Percentiles rank a stretch among this genome's conserved stretches.
These are phyloP conservation scores for Paradendryphiella salina DNA, from an alignment of 2,329 filamentous ascomycete genomes.

Conservation along the genomic window DNA sequence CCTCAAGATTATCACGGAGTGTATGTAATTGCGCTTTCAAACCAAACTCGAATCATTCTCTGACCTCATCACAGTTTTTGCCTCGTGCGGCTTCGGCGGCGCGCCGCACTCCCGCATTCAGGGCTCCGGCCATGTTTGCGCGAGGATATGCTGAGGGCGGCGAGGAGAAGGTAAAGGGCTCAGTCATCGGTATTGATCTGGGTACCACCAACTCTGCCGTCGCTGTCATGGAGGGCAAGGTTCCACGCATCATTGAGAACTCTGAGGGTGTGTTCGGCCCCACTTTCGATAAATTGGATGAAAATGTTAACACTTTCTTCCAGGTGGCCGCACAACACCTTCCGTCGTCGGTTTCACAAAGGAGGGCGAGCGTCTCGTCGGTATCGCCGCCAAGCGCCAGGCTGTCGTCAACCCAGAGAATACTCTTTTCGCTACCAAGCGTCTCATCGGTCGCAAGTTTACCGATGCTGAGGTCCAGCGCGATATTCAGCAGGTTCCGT, in stretches of 20 bases:
- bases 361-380: slow-evolving; percentile 93
- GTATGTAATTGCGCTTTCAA: slow-evolving; percentile 34
- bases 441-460: slow-evolving; percentile 97
- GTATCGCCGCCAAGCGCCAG: slow-evolving; percentile 97
- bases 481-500: slow-evolving; percentile 95
- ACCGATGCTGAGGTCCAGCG: slow-evolving; percentile 91
- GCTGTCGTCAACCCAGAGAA: slow-evolving; percentile 98
- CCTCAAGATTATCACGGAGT: slow-evolving; percentile 49
- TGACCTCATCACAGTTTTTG: slow-evolving; percentile 55
- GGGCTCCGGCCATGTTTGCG: slow-evolving; percentile 70
- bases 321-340: slow-evolving; percentile 85
- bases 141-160: slow-evolving; percentile 71
- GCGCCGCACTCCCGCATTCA: slow-evolving; percentile 66
- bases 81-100: slow-evolving; percentile 73
- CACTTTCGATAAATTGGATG: slow-evolving; percentile 1
- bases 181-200: slow-evolving; percentile 97
- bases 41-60: slow-evolving; percentile 9
- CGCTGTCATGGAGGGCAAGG: slow-evolving; percentile 96
- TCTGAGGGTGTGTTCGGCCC: slow-evolving; percentile 70
- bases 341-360: slow-evolving; percentile 95
- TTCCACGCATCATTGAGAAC: slow-evolving; percentile 96
- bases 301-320: slow-evolving; percentile 15
- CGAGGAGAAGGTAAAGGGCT: slow-evolving; percentile 84
- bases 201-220: slow-evolving; percentile 98
- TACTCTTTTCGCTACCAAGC: slow-evolving; percentile 97